Percentiles rank a stretch among this genome's conserved stretches.
Conservation (phyloP, 139 green algal genomes). For the Bryopsis sp. region DNA sequence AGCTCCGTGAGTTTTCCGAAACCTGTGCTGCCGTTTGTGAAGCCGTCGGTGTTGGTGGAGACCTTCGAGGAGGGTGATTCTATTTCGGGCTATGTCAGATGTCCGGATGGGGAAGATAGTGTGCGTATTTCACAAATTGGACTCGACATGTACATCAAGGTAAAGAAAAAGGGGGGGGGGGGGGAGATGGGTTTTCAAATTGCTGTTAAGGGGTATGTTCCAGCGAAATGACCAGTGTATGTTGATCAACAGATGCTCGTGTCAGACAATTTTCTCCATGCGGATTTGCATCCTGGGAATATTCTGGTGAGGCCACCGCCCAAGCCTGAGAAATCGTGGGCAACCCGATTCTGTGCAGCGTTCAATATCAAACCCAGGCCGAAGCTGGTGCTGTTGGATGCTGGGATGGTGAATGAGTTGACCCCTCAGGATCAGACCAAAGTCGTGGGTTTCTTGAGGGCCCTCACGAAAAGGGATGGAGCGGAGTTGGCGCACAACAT, state of each 20-base stretch:
- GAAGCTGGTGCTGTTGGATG: constrained; percentile 58
- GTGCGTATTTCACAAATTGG: constrained; percentile 38
- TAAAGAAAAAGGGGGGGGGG: not conserved
- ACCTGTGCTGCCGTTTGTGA: constrained; percentile 72
- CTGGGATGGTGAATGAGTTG: constrained; percentile 67
- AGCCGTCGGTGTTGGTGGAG: constrained; percentile 76
- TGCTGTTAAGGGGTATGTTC: not conserved
- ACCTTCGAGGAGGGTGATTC: constrained; percentile 70
- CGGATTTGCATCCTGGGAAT: constrained; percentile 76
- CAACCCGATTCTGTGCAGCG: not conserved
- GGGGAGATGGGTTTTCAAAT: not conserved
- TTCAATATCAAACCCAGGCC: not conserved
- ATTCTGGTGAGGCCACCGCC: constrained; percentile 60
- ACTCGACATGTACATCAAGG: constrained; percentile 29
- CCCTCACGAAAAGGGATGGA: constrained; percentile 38
- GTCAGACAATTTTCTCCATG: constrained; percentile 87
- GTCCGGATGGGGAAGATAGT: constrained; percentile 24
- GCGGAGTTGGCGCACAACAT: constrained; percentile 39
- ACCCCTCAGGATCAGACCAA: constrained; percentile 39
- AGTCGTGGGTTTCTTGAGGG: constrained; percentile 56
- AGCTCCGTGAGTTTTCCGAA: constrained; percentile 40
- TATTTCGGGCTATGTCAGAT: constrained; percentile 45
- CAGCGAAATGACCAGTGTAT: constrained; percentile 41
- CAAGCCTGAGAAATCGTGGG: not conserved
- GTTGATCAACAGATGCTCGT: constrained; percentile 69